Evolutionary conservation across 169 alveolate species (phyloP), one percentile per base, ranked within the genome.

Genomic region (Condylostoma magnum): DNA sequence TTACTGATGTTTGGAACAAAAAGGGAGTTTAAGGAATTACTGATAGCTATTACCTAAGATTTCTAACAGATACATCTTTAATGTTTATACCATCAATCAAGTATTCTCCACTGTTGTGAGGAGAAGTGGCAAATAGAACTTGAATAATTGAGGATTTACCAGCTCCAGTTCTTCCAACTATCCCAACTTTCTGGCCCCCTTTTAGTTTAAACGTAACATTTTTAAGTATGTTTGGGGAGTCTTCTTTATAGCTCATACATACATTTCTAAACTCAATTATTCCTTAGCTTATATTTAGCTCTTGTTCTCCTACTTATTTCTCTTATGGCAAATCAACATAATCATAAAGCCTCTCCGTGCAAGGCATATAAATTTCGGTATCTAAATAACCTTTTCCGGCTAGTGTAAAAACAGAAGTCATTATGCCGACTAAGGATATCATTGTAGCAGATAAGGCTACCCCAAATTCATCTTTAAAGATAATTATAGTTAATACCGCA

Each of bases 81-180:
- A 69, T 77, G 63, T 86, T 89, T 4, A 31, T 66, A n/a, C 75
- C 83, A 30, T 80, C 91, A 18, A 84, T 31, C 0, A 69, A 44
- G 1, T 80, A 73, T n/a, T 79, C 74, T 3, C 92, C 95, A 0
- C 65, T 53, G 33, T 70, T 58, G 15, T 85, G 74, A 30, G 91
- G 94, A 27, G 80, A 58, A 15, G 89, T 77, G 43, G 96, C 87
- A 46, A 91, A 80, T 20, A 91, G 58, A 18, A 95, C 79, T 31
- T 93, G 88, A 18, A 91, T 56, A 28, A 94, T 73, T 0, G 95
- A 82, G 6, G 94, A 80, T 51, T 94, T 94, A 0, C 98, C 98
- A 4, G 96, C 89, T 5, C 98, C 98, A 28, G 95, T 90, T 65
- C 95, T 89, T 0, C 98, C 98, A 31, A 94, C 65, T 34, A 94